A percentile compares a stretch with the other conserved stretches of the same genome.
phyloP scores from a whole-genome alignment of 2,329 filamentous ascomycete genomes.

The Fusarium sp. region DNA sequence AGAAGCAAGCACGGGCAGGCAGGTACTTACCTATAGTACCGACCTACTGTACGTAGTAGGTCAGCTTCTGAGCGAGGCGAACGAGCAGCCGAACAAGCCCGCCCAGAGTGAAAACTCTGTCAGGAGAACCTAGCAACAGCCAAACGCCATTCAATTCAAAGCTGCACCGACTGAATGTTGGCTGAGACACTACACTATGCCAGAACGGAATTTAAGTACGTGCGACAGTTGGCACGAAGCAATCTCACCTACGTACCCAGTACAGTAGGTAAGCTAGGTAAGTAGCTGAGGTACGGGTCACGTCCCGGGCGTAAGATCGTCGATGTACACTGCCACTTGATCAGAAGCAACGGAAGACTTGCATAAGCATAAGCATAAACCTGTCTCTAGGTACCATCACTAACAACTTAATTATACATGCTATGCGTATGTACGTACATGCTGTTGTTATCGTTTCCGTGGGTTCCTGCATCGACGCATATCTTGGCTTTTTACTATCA shows the following conservation, averaged over 20 bases:
- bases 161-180: conserved; percentile 36
- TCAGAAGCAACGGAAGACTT: conserved; percentile 28
- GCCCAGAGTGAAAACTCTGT: conserved; percentile 47
- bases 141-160: conserved; percentile 38
- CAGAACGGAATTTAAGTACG: conserved; percentile 13
- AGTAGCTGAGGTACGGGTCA: conserved; percentile 5
- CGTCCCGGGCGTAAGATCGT: background rate
- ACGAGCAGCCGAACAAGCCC: conserved; percentile 34
- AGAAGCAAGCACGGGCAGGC: conserved; percentile 28
- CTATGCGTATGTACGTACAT: background rate
- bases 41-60: background rate
- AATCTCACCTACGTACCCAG: conserved; percentile 2
- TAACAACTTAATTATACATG: background rate
- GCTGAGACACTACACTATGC: conserved; percentile 37
- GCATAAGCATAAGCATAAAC: conserved; percentile 8
- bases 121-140: conserved; percentile 46
- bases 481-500: conserved; percentile 37
- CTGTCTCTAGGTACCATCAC: conserved; percentile 8
- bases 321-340: conserved; percentile 29
- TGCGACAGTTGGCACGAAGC: conserved; percentile 20
- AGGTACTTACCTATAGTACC: background rate
- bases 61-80: conserved; percentile 40
- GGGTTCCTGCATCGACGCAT: conserved; percentile 35
- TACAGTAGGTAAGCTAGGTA: background rate
- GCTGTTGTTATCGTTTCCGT: conserved; percentile 4